Evolutionary conservation across 2,329 filamentous ascomycete species (phyloP), one percentile per base, ranked within the genome.

Genomic region (Pseudogymnoascus destructans): DNA sequence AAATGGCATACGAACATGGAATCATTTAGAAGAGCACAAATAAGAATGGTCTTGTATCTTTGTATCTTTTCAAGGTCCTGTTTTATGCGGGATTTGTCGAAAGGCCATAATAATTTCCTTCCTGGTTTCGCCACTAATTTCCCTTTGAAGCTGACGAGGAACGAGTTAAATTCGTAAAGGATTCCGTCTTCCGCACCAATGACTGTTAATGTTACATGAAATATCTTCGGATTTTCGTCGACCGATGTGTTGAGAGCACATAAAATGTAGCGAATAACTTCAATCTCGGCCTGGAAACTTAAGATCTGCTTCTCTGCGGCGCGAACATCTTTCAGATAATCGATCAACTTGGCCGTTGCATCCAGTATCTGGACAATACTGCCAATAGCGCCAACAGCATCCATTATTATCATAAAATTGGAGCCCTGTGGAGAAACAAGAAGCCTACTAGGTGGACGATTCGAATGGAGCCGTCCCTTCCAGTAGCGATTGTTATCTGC

Each of bases 11-110:
- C 25, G 25, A 13, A 52, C 46, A 52, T 19, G 25, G 46, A 52
- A 19, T 52, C 46, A 13, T 52, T 52, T 17, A 30, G 25, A 52
- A 52, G 46, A 52, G 46, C 46, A 52, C 46, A 52, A 13, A 52
- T 17, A 32, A 52, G 46, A 5, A 52, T 17, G 10, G 46, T 32
- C 46, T 52, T 52, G 15, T 52, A 52, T 52, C 46, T 52, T 19
- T 52, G 46, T 4, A 52, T 30, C 25, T 19, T 52, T 30, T 52
- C 46, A 3, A 52, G 46, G 25, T 52, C 46, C 9, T 52, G 46
- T 32, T 30, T 11, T 17, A 52, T 19, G 25, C 23, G 25, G 23
- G 25, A 13, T 52, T 52, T 52, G n/a, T 52, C 23, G 25, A 52
- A 52, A 1, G 25, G 46, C 46, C 46, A 52, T 52, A 32, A 10